Evolutionary conservation across 139 green algal genomes (phyloP).

Genomic region (Asterochloris sp.): DNA sequence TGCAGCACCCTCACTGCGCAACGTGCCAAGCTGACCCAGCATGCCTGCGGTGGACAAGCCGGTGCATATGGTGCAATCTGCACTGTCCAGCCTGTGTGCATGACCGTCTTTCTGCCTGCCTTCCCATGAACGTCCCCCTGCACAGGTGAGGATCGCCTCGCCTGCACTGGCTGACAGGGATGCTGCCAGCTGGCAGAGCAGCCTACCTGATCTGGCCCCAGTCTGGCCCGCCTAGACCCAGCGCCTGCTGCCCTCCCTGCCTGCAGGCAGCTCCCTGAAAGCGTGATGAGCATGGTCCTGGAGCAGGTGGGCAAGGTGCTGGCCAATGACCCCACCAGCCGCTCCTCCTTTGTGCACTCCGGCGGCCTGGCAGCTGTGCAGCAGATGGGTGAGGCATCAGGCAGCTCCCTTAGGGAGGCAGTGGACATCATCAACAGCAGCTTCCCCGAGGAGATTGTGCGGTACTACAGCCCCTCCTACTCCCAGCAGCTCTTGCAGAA

Average conservation of each 20-base stretch:
- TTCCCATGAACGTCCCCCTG: no score
- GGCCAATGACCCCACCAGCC: constrained; percentile 66
- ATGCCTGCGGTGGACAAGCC: no score
- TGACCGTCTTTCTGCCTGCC: no score
- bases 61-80: no score
- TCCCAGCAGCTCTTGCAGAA: constrained; percentile 75
- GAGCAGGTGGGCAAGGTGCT: constrained; percentile 78
- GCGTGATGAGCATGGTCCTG: constrained; percentile 78
- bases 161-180: background rate
- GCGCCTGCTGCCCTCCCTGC: background rate
- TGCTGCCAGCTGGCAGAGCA: background rate
- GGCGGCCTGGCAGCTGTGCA: constrained; percentile 83
- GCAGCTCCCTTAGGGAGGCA: constrained; percentile 67
- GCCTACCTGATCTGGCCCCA: background rate
- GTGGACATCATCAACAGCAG: constrained; percentile 84
- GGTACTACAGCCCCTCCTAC: constrained; percentile 83
- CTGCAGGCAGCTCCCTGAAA: constrained; percentile 52
- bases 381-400: constrained; percentile 66
- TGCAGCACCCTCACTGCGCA: no score
- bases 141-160: no score
- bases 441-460: constrained; percentile 78
- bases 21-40: no score
- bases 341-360: constrained; percentile 75
- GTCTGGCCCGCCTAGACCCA: no score
- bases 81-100: no score